Conservation (phyloP, 2,329 filamentous ascomycete species). For the Lanzia echinophila region DNA sequence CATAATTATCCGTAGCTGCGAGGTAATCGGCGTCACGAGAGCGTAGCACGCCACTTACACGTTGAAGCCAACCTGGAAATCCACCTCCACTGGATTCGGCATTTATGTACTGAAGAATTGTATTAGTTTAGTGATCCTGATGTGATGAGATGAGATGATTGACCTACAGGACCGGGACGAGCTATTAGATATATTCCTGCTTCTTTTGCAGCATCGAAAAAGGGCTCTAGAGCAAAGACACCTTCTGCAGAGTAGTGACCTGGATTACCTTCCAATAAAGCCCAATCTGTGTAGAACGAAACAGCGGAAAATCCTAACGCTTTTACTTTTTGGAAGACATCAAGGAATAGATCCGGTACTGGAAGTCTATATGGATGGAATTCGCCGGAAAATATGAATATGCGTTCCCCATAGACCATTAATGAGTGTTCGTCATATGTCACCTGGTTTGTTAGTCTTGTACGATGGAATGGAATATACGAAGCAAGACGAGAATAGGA, state of each 20-base stretch:
- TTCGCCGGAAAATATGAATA: slow-evolving; percentile 58
- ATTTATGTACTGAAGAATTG: slow-evolving; percentile 58
- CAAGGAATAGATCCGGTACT: slow-evolving; percentile 57
- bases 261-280: slow-evolving; percentile 64
- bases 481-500: too few relatives aligned
- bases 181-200: slow-evolving; percentile 74
- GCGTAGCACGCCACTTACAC: slow-evolving; percentile 57
- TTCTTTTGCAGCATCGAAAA: slow-evolving; percentile 67
- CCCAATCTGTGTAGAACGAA: slow-evolving; percentile 77
- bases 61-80: slow-evolving; percentile 73
- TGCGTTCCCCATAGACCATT: slow-evolving; percentile 53
- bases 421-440: slow-evolving; percentile 60
- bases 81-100: slow-evolving; percentile 71
- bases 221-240: slow-evolving; percentile 64
- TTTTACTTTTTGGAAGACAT: slow-evolving; percentile 78
- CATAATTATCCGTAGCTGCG: slow-evolving; percentile 58
- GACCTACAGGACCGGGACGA: slow-evolving; percentile 27
- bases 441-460: slow-evolving; percentile 29
- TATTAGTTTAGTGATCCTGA: not conserved
- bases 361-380: slow-evolving; percentile 57
- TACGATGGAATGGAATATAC: too few relatives aligned
- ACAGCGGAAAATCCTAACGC: slow-evolving; percentile 73
- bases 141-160: not conserved
- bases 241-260: slow-evolving; percentile 65
- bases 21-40: slow-evolving; percentile 57